Percentiles rank a stretch among this genome's conserved stretches.
phyloP scores from a whole-genome alignment of 441 rosid genomes.

The Pelargonium australe region DNA sequence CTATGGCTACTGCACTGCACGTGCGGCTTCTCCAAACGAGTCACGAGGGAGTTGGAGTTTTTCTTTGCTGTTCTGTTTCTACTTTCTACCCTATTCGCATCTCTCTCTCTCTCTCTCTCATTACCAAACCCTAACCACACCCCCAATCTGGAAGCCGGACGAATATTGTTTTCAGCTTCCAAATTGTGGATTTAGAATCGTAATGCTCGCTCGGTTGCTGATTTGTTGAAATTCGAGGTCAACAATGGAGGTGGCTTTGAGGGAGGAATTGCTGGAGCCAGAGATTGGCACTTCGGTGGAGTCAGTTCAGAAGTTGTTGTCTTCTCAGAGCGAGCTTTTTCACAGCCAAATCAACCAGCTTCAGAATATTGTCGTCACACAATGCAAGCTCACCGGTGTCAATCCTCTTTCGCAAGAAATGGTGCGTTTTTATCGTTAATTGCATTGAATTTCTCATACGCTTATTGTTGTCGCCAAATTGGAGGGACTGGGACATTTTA shows the following conservation, averaged over 20 bases:
- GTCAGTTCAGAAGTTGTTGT: conserved; percentile 54
- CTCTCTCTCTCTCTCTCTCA: conserved; percentile 12
- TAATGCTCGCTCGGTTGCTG: conserved; percentile 41
- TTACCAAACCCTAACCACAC: conserved; percentile 52
- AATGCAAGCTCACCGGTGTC: conserved; percentile 93
- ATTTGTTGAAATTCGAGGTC: conserved; percentile 8
- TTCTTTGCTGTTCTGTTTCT: conserved; percentile 5
- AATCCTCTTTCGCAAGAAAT: conserved; percentile 98
- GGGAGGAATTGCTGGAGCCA: conserved; percentile 41
- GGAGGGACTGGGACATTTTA: not conserved
- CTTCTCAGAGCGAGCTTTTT: conserved; percentile 64
- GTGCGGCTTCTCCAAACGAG: conserved; percentile 4
- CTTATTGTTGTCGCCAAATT: not conserved
- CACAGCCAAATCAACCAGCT: conserved; percentile 85
- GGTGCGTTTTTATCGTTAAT: conserved; percentile 39
- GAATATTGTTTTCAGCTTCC: conserved; percentile 4
- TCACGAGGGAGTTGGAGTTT: conserved; percentile 13
- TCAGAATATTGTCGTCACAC: conserved; percentile 66
- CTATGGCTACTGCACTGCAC: not conserved
- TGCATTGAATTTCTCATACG: not conserved
- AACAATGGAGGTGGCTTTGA: conserved; percentile 54
- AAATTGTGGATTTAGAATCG: conserved; percentile 19
- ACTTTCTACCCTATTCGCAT: conserved; percentile 13
- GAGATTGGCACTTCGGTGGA: conserved; percentile 62
- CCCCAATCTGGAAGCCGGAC: not conserved